Base-by-base conservation (phyloP, 1,139 yeast genomes). In the Pichia sp. region DNA sequence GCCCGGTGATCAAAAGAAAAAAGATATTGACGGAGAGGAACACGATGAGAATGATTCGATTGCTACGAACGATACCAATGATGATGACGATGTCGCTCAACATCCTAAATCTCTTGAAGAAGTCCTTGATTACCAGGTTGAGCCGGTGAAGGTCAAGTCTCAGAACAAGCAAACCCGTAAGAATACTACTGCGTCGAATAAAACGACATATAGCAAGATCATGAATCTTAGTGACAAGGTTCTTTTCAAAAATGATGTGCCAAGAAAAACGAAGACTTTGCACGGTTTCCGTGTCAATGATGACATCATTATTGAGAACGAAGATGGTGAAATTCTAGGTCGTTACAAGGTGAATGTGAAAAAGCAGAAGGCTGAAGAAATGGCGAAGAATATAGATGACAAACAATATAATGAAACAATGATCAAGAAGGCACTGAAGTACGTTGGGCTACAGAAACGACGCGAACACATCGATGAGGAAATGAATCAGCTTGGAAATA, bases 321-420 rank as follows among this genome's bases (percentile, higher is more conserved):
- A 74, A 32, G 95, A 87, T 25, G 98, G 98, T 47, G 97, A 91
- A 49, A 76, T 91, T 40, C 66, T 91, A 31, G 74, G 95, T 52
- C 69, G 95, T 40, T 91, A 87, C 60, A 73, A 66, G 49, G 78
- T 86, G 37, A 82, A 79, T 36, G 29, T 41, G 15, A 52, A 47
- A 22, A 51, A 49, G 37, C 48, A 45, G 33, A 27, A 22, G 12
- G 42, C 38, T 7, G 38, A 29, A 18, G 35, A 34, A 27, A 11
- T 16, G 11, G 33, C 33, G 2, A 29, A 33, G n/a, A 36, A 36
- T 14, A 23, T 38, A 11, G 23, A 20, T 29, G 36, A 34, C 14
- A 31, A 33, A n/a, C 39, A 37, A 23, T 38, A 28, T 29, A 34
- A 36, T 23, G 36, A 42, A 18, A 42, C 41, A 26, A 36, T 50